Conservation (phyloP, 2,329 filamentous ascomycete species). For the Hirsutella thompsonii region DNA sequence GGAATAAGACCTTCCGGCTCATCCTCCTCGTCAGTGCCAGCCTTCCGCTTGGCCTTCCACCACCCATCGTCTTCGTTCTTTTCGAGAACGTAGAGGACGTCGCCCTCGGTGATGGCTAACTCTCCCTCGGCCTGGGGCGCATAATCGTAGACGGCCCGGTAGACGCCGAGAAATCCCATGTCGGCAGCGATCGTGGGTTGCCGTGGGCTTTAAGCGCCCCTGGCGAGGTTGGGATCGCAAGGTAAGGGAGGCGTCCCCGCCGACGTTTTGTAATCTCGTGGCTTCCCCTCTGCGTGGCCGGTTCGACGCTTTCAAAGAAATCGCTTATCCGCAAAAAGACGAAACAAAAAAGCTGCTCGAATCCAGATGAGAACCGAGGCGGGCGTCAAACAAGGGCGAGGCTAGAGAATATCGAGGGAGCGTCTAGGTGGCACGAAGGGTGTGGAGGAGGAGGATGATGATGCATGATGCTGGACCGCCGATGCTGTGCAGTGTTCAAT, state of each 20-base stretch:
- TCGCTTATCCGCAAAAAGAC: background rate
- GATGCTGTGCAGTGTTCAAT: no score
- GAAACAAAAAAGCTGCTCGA: background rate
- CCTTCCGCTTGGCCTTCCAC: conserved; percentile 96
- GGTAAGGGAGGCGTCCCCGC: no score
- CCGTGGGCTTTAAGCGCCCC: background rate
- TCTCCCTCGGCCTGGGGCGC: conserved; percentile 75
- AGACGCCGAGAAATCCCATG: conserved; percentile 91
- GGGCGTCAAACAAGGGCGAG: no score
- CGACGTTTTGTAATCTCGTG: no score
- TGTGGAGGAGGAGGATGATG: no score
- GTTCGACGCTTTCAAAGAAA: background rate
- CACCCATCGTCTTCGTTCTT: conserved; percentile 69
- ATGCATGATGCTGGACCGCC: no score
- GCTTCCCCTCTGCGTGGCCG: no score
- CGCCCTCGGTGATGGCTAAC: conserved; percentile 72
- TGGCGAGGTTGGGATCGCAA: no score
- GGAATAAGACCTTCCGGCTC: conserved; percentile 85
- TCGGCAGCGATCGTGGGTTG: conserved; percentile 6
- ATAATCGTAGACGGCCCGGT: conserved; percentile 88
- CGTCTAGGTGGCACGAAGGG: no score
- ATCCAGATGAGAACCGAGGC: no score
- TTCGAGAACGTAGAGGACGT: conserved; percentile 78
- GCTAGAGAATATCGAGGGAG: no score
- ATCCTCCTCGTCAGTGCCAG: conserved; percentile 70